Evolutionary conservation across 2,329 filamentous ascomycete genomes (phyloP).

Genomic region (Aureobasidium mangrovei): DNA sequence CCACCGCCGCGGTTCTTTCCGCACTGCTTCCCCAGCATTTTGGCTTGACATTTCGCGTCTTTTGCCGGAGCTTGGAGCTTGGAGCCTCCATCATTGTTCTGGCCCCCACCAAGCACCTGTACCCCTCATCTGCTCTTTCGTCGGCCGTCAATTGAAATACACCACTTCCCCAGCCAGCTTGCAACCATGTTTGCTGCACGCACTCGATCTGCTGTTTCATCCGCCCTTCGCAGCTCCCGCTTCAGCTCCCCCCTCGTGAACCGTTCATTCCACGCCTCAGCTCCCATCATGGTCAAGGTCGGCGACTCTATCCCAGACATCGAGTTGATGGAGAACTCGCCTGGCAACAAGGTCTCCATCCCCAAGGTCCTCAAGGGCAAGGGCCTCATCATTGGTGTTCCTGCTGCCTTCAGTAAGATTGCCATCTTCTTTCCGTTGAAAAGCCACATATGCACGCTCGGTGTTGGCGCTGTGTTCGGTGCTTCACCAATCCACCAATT

Average conservation of each 20-base stretch:
- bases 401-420: constrained; percentile 40
- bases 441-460: not conserved
- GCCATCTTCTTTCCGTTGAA: not conserved
- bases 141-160: not conserved
- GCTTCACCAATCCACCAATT: not conserved
- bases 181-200: constrained; percentile 24
- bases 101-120: constrained; percentile 2
- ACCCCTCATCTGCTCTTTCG: constrained; percentile 3
- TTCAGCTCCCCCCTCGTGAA: constrained; percentile 8
- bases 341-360: constrained; percentile 84
- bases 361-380: constrained; percentile 67
- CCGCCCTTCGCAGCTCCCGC: constrained; percentile 17
- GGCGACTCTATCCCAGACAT: constrained; percentile 73
- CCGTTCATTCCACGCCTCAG: constrained; percentile 54
- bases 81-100: constrained; percentile 5
- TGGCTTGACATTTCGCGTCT: too few species aligned
- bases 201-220: constrained; percentile 17
- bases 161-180: constrained; percentile 3
- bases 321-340: constrained; percentile 74
- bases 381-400: constrained; percentile 77
- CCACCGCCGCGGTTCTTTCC: not conserved
- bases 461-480: not conserved
- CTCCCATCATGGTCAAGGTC: constrained; percentile 57
- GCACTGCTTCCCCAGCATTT: not conserved
- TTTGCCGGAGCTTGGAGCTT: not conserved